These are phyloP conservation scores for Cyanidiococcus yangmingshanensis DNA, from an alignment of 23 red algal genomes.

Conservation along the genomic window DNA sequence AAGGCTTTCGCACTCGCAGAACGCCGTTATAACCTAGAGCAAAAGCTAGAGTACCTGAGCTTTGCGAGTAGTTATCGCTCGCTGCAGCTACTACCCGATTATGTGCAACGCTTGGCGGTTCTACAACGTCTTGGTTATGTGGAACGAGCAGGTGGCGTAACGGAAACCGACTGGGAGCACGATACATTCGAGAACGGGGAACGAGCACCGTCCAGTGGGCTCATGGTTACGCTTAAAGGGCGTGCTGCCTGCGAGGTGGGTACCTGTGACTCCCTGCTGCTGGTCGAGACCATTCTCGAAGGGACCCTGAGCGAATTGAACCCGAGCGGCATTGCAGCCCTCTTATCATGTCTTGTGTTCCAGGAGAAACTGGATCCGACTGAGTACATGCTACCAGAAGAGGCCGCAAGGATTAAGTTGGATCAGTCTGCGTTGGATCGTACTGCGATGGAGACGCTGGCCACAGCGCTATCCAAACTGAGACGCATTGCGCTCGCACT, in stretches of 20 bases:
- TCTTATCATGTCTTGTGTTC: slow-evolving; percentile 69
- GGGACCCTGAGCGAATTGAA: slow-evolving; percentile 50
- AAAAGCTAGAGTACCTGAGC: slow-evolving; percentile 49
- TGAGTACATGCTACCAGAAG: slow-evolving; percentile 21
- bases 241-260: slow-evolving; percentile 95
- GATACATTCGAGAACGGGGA: background rate
- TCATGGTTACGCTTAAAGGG: slow-evolving; percentile 82
- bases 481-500: slow-evolving; percentile 35
- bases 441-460: slow-evolving; percentile 16
- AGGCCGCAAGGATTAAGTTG: slow-evolving; percentile 29
- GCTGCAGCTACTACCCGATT: slow-evolving; percentile 86
- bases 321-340: slow-evolving; percentile 50
- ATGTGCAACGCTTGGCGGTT: slow-evolving; percentile 56
- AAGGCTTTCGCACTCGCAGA: slow-evolving; percentile 3
- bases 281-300: slow-evolving; percentile 77
- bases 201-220: background rate
- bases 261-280: slow-evolving; percentile 74
- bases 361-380: slow-evolving; percentile 42
- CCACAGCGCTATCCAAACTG: slow-evolving; percentile 4
- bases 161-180: background rate
- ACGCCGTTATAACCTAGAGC: slow-evolving; percentile 13
- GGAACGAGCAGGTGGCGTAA: slow-evolving; percentile 20
- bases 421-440: background rate
- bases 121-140: slow-evolving; percentile 61
- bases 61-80: slow-evolving; percentile 57